Evolutionary conservation across 805 yeast species (phyloP), one percentile per base, ranked within the genome.

Genomic region (Teunomyces funiuensis): DNA sequence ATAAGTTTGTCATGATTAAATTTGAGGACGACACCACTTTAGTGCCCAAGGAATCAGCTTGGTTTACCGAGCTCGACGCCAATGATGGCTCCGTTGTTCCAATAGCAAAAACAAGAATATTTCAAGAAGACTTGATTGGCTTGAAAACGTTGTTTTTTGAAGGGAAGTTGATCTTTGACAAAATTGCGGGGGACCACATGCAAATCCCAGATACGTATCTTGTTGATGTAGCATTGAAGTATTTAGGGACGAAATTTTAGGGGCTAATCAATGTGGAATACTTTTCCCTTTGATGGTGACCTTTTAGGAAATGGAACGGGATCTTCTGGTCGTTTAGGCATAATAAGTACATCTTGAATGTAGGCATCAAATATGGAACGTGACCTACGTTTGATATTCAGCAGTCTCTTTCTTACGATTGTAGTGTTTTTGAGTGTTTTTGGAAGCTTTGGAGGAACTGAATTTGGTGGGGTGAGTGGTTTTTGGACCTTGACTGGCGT

Each of bases 11-110:
- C 0, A 58, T 87, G 71, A 65, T 83, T 2, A 58, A 67, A 59
- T 86, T 87, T 50, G 60, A 62, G 2, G 60, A 76, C 45, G 95
- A 86, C 57, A 74, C 74, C n/a, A 83, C 85, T 2, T 62, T 86
- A 5, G 80, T 80, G 5, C 95, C 95, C 1, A 80, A 77, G 52
- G 85, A 84, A 43, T 77, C 83, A 40, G 82, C 90, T 1, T 78
- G 80, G 78, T 82, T 84, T 53, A 72, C 61, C 37, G 89, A 84
- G 51, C 45, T 61, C 5, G 79, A 81, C 46, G 51, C 47, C 2
- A 25, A 31, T 9, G 60, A 76, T 0, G 82, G 79, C 0, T 51
- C 55, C 0, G 36, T 66, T 0, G 61, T 79, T 3, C 71, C 75
- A 0, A 73, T 83, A 36, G 51, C 71, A 10, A 58, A 76, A 26